Conservation (phyloP, 2,329 filamentous ascomycete genomes). For the Monilinia laxa region DNA sequence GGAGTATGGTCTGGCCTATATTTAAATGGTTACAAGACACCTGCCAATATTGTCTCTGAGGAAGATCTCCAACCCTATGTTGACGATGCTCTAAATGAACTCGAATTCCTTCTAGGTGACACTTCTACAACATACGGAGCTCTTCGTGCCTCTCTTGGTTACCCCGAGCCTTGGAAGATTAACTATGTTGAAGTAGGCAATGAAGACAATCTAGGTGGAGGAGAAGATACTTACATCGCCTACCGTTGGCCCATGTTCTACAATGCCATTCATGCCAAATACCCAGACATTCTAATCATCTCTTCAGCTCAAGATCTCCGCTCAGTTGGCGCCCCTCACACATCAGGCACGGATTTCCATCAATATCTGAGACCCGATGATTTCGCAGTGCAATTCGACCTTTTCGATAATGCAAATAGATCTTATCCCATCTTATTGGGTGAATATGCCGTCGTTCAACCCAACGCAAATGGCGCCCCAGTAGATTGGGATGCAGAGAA, state of each 20-base stretch:
- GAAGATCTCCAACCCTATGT: slow-evolving; percentile 48
- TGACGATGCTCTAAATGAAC: slow-evolving; percentile 50
- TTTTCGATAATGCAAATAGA: slow-evolving; percentile 30
- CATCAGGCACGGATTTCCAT: slow-evolving; percentile 33
- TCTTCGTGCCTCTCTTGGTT: slow-evolving; percentile 49
- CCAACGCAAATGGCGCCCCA: slow-evolving; percentile 25
- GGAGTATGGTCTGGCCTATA: slow-evolving; percentile 50
- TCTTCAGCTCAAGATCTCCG: slow-evolving; percentile 36
- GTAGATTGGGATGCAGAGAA: slow-evolving; percentile 23
- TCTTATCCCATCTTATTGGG: slow-evolving; percentile 34
- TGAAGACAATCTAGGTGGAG: slow-evolving; percentile 50
- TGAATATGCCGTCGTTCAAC: slow-evolving; percentile 37
- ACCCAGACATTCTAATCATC: slow-evolving; percentile 48
- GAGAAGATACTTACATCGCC: slow-evolving; percentile 41
- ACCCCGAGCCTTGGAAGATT: slow-evolving; percentile 51
- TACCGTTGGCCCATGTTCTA: slow-evolving; percentile 50
- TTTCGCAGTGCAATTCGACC: slow-evolving; percentile 30
- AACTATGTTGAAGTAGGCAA: slow-evolving; percentile 53
- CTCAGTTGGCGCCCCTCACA: slow-evolving; percentile 16
- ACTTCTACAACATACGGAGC: slow-evolving; percentile 48
- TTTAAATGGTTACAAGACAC: slow-evolving; percentile 44
- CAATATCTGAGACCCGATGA: slow-evolving; percentile 34
- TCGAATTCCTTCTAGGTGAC: slow-evolving; percentile 52
- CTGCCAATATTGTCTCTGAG: slow-evolving; percentile 43
- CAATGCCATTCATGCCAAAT: slow-evolving; percentile 44